phyloP scores from a whole-genome alignment of 2,329 filamentous ascomycete genomes.

The Talaromyces sp. region DNA sequence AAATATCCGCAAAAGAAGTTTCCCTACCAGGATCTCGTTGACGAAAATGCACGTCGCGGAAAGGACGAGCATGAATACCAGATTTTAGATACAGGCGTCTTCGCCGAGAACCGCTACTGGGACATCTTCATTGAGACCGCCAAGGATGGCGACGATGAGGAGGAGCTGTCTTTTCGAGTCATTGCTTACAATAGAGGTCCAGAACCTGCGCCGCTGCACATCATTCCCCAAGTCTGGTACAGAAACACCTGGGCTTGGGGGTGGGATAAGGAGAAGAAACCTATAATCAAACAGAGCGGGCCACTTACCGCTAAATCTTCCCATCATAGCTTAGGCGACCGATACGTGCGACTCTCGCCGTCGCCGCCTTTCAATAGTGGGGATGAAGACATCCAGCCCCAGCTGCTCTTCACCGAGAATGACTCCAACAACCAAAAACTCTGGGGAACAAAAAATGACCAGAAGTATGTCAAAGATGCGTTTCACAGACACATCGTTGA shows the following conservation, averaged over 20 bases:
- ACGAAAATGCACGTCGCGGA: slow-evolving; percentile 73
- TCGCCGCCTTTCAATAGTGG: slow-evolving; percentile 77
- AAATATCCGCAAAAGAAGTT: slow-evolving; percentile 92
- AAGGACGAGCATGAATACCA: slow-evolving; percentile 85
- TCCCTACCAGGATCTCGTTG: slow-evolving; percentile 80
- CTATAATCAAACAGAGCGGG: slow-evolving; percentile 62
- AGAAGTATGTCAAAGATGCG: slow-evolving; percentile 87
- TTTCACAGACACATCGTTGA: slow-evolving; percentile 87
- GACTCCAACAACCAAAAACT: slow-evolving; percentile 80
- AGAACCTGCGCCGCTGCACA: slow-evolving; percentile 84
- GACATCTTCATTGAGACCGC: slow-evolving; percentile 96
- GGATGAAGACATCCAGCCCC: slow-evolving; percentile 76
- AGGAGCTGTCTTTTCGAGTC: slow-evolving; percentile 87
- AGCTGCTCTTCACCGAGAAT: slow-evolving; percentile 90
- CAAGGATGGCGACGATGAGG: slow-evolving; percentile 86
- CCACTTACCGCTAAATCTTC: slow-evolving; percentile 69
- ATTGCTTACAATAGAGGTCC: slow-evolving; percentile 95
- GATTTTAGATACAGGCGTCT: slow-evolving; percentile 79
- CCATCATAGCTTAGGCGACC: slow-evolving; percentile 74
- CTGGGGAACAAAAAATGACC: slow-evolving; percentile 72
- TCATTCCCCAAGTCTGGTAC: slow-evolving; percentile 93
- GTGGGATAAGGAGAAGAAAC: slow-evolving; percentile 67
- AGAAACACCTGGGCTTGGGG: slow-evolving; percentile 98
- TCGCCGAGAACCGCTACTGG: slow-evolving; percentile 89
- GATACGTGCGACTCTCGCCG: slow-evolving; percentile 79